phyloP scores from a whole-genome alignment of 768 basidiomycete species.

The Lepiota subincarnata region DNA sequence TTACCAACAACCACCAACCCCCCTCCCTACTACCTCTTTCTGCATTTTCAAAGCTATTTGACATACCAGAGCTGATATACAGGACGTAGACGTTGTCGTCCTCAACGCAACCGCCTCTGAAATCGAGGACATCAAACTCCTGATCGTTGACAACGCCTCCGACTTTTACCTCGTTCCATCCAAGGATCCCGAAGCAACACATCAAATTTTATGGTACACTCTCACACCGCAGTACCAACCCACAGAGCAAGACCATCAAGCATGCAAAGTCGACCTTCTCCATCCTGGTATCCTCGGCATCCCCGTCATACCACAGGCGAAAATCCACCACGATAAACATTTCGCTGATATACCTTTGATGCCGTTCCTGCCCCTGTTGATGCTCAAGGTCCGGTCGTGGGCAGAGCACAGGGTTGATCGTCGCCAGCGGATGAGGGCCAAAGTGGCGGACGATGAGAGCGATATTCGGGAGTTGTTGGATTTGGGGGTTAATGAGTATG shows the following conservation, averaged over 20 bases:
- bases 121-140: constrained; percentile 36
- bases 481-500: constrained; percentile 27
- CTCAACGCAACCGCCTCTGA: constrained; percentile 23
- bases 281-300: constrained; percentile 31
- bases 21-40: constrained; percentile 8
- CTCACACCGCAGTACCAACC: constrained; percentile 10
- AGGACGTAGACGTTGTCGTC: constrained; percentile 49
- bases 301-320: constrained; percentile 20
- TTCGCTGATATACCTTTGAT: constrained; percentile 30
- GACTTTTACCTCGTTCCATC: constrained; percentile 36
- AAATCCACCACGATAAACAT: constrained; percentile 16
- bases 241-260: constrained; percentile 12
- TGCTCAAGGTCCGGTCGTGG: constrained; percentile 42
- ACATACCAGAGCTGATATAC: constrained; percentile 8
- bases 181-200: constrained; percentile 33
- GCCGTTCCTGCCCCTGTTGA: constrained; percentile 33
- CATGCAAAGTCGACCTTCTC: constrained; percentile 36
- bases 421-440: constrained; percentile 28
- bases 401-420: constrained; percentile 30
- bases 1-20: background rate
- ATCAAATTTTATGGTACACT: constrained; percentile 38
- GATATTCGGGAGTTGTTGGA: constrained; percentile 40
- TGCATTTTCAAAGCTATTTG: background rate
- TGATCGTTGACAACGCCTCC: constrained; percentile 25
- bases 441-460: constrained; percentile 34